Conservation (phyloP, 2,329 filamentous ascomycete genomes). For the Neopestalotiopsis sp. region DNA sequence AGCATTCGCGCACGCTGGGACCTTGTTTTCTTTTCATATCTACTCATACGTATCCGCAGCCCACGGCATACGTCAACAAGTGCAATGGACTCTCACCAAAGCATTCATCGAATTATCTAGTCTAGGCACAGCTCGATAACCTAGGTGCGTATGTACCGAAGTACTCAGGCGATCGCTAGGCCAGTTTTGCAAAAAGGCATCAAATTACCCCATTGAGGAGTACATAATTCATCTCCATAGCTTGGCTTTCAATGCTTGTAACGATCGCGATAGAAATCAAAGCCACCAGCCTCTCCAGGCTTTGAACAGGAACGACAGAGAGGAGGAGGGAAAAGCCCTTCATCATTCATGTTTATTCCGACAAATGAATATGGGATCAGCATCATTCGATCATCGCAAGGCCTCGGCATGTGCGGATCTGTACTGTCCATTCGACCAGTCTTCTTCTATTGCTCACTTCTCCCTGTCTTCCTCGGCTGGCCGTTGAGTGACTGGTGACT, state of each 20-base stretch:
- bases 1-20: neutral
- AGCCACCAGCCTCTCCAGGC: no score
- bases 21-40: neutral
- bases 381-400: neutral
- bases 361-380: neutral
- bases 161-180: neutral
- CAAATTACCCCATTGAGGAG: no score
- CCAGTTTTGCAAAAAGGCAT: no score
- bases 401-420: neutral
- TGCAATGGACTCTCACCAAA: neutral
- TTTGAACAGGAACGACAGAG: no score
- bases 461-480: neutral
- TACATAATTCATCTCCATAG: no score
- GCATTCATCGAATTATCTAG: neutral
- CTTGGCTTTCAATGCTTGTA: no score
- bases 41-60: neutral
- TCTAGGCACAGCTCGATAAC: neutral
- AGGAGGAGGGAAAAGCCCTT: neutral
- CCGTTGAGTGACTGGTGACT: neutral
- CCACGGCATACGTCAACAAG: neutral
- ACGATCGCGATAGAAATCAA: no score
- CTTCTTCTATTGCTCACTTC: neutral
- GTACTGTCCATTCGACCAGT: neutral
- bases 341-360: neutral
- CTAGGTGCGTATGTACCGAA: neutral